Evolutionary conservation across 1,284 basidiomycete genomes (phyloP).

Genomic region (Malassezia cuniculi): DNA sequence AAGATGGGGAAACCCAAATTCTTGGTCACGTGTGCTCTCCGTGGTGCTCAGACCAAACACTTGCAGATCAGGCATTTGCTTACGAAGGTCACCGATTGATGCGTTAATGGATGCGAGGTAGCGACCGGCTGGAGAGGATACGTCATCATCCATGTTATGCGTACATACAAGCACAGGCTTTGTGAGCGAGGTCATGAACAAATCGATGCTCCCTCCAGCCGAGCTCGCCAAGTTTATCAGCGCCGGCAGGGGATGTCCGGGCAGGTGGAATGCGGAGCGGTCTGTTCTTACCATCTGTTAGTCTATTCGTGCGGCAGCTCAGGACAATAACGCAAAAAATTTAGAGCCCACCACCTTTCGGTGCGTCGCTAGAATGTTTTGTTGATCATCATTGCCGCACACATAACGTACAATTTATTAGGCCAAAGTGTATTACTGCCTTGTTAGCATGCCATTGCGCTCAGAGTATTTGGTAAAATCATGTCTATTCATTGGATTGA

Average conservation of each 20-base stretch:
- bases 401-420: not conserved
- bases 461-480: conserved; percentile 10
- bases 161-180: conserved; percentile 27
- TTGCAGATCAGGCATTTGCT: conserved; percentile 17
- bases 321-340: conserved; percentile 16
- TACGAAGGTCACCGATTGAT: conserved; percentile 10
- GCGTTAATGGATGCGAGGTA: conserved; percentile 20
- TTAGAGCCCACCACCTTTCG: conserved; percentile 17
- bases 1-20: no score
- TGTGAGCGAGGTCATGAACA: conserved; percentile 30
- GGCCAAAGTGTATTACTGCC: not conserved
- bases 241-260: conserved; percentile 35
- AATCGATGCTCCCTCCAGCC: conserved; percentile 20
- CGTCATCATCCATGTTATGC: conserved; percentile 11
- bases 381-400: conserved; percentile 9
- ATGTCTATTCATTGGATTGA: conserved; percentile 16
- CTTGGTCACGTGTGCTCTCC: no score
- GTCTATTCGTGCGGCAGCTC: conserved; percentile 8
- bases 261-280: conserved; percentile 26
- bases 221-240: conserved; percentile 27
- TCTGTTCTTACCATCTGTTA: conserved; percentile 13
- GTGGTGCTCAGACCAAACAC: conserved; percentile 33
- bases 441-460: conserved; percentile 1
- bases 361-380: conserved; percentile 8
- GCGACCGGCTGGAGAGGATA: conserved; percentile 16